phyloP scores from a whole-genome alignment of 306 rosid species.

The Lathyrus aphaca region DNA sequence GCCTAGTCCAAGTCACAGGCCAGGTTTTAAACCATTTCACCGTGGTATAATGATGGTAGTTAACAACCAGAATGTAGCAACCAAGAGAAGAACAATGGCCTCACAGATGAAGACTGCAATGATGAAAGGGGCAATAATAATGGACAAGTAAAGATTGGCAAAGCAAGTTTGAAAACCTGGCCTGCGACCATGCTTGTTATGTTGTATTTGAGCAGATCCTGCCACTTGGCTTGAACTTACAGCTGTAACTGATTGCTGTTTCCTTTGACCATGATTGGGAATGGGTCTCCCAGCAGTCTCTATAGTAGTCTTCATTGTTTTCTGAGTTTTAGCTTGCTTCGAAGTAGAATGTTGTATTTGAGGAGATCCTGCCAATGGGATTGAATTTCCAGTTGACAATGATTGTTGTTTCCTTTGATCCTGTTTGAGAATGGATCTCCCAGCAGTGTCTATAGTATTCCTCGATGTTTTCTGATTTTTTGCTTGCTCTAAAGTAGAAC shows the following conservation, averaged over 20 bases:
- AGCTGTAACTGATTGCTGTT: slow-evolving; percentile 6
- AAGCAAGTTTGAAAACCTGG: slow-evolving; percentile 40
- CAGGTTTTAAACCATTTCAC: slow-evolving; percentile 45
- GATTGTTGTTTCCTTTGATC: background rate
- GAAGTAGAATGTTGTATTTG: slow-evolving; percentile 1
- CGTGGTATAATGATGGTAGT: background rate
- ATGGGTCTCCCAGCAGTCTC: background rate
- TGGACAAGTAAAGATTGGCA: slow-evolving; percentile 54
- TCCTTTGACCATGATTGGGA: background rate
- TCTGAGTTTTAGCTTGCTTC: background rate
- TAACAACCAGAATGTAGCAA: slow-evolving; percentile 21
- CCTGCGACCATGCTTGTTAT: background rate
- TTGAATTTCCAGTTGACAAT: background rate
- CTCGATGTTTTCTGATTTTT: background rate
- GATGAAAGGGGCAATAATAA: slow-evolving; percentile 44
- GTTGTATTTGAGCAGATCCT: background rate
- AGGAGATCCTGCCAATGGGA: background rate
- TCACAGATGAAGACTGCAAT: slow-evolving; percentile 43
- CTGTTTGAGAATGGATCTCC: background rate
- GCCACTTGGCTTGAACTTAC: background rate
- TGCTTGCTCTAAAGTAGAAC: background rate
- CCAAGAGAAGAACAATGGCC: slow-evolving; percentile 28
- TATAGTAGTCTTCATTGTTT: background rate
- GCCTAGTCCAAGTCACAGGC: slow-evolving; percentile 74
- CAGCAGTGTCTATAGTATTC: background rate